These are phyloP conservation scores for Aspergillus sp. DNA, from an alignment of 2,329 filamentous ascomycete species.

Conservation along the genomic window DNA sequence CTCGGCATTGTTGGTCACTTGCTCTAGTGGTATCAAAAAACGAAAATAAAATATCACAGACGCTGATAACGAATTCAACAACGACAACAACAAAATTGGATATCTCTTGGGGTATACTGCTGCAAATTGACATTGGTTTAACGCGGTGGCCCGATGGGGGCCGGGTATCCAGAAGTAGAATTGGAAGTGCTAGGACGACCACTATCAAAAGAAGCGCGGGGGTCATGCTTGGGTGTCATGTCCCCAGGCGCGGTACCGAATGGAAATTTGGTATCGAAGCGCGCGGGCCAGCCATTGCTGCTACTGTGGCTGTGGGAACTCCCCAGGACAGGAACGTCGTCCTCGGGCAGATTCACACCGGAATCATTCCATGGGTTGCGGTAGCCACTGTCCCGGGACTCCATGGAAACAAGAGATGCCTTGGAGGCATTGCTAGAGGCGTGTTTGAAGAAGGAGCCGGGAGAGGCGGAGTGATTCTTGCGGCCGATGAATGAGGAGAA, in stretches of 20 bases:
- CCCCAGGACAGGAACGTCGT: slow-evolving; percentile 60
- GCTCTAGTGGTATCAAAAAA: slow-evolving; percentile 30
- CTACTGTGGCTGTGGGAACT: slow-evolving; percentile 63
- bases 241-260: slow-evolving; percentile 68
- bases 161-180: slow-evolving; percentile 97
- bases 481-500: slow-evolving; percentile 95
- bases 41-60: slow-evolving; percentile 3
- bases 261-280: slow-evolving; percentile 63
- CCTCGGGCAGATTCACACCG: slow-evolving; percentile 88
- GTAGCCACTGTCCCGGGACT: slow-evolving; percentile 91
- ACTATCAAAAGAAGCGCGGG: slow-evolving; percentile 83
- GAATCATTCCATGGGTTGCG: slow-evolving; percentile 98
- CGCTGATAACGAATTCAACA: slow-evolving; percentile 37
- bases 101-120: slow-evolving; percentile 45
- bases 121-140: slow-evolving; percentile 56
- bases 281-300: slow-evolving; percentile 51
- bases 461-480: slow-evolving; percentile 88
- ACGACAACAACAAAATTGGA: slow-evolving; percentile 41
- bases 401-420: slow-evolving; percentile 91
- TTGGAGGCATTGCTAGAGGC: slow-evolving; percentile 88
- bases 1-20: slow-evolving; percentile 14
- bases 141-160: slow-evolving; percentile 85
- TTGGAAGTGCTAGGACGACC: slow-evolving; percentile 91
- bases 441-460: slow-evolving; percentile 86
- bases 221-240: slow-evolving; percentile 76